These are phyloP conservation scores for Saccharomycopsis capsularis DNA, from an alignment of 805 yeast species.

Conservation along the genomic window DNA sequence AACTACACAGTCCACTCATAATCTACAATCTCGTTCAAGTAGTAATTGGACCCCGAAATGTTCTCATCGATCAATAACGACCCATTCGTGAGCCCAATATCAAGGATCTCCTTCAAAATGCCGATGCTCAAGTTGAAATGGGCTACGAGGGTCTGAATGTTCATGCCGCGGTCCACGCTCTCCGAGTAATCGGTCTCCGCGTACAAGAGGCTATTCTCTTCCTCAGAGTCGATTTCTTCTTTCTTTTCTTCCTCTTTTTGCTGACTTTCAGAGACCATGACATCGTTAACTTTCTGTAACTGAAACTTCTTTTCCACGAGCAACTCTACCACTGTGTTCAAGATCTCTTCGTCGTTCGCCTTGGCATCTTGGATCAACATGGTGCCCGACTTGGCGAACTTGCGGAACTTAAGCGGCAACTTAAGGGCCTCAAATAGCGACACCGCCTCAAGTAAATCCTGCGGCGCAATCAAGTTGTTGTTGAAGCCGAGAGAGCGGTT, in stretches of 20 bases:
- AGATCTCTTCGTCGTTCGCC: constrained; percentile 31
- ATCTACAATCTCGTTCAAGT: constrained; percentile 35
- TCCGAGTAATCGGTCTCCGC: constrained; percentile 24
- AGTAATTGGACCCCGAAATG: constrained; percentile 59
- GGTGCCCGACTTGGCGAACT: constrained; percentile 33
- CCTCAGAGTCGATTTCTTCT: neutral
- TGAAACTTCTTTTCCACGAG: constrained; percentile 29
- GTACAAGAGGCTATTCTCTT: constrained; percentile 1
- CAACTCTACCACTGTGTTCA: constrained; percentile 31
- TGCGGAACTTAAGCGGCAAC: constrained; percentile 47
- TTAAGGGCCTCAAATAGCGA: constrained; percentile 46
- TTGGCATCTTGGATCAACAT: constrained; percentile 35
- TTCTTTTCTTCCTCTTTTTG: neutral
- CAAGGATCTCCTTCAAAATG: constrained; percentile 58
- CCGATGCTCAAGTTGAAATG: constrained; percentile 59
- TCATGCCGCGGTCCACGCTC: constrained; percentile 24
- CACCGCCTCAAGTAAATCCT: constrained; percentile 58
- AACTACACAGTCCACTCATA: constrained; percentile 14
- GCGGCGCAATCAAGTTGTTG: constrained; percentile 60
- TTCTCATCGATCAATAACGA: constrained; percentile 60
- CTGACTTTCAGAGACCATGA: constrained; percentile 27
- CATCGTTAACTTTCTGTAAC: constrained; percentile 25
- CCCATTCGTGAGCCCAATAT: constrained; percentile 50
- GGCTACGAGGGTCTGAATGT: constrained; percentile 37
- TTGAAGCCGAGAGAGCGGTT: constrained; percentile 61